Base-by-base conservation (phyloP, 495 filamentous ascomycete species). In the Bacidia rubella region DNA sequence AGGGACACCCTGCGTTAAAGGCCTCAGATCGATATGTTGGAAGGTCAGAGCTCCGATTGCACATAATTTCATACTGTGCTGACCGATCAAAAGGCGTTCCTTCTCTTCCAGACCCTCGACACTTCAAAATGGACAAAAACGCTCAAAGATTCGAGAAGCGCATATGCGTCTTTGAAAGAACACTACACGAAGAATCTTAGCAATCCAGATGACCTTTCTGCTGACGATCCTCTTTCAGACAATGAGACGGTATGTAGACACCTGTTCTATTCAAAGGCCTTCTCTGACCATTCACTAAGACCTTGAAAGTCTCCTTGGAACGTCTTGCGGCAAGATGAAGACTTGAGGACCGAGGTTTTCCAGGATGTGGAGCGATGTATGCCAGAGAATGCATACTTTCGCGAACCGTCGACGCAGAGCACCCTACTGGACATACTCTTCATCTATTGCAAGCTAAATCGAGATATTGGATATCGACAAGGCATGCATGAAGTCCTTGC, bases 401-500 rank as follows among this genome's bases (percentile, higher is more conserved):
- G 87, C 24, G 77, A 87, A 47, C 77, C 84, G 11, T 65, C 71
- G 3, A 83, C 89, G 4, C 93, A 97, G 62, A 74, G 71, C 5
- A 86, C 86, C 64, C 80, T 99, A 53, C 74, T 88, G 20, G 87
- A 97, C 63, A 79, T 96, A 38, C 69, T 96, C 38, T 97, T 98
- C 61, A 76, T 98, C 56, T 96, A 87, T 66, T 90, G 89, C 63
- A 96, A 95, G 65, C 80, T 95, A 42, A 90, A 95, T 58, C 85
- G 82, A 11, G 82, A 85, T 58, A 71, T 90, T 41, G 83, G 89
- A 17, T 98, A 98, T 60, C 79, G 93, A 23, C 92, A 98, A 68
- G 92, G 92, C 17, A 97, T 98, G 89, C 92, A 98, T 63, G 92
- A 98, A 65, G 65, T 98, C 21, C 72, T 96, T 19, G 92, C 90